These are phyloP conservation scores for Bryoerythrophyllum caledonicum DNA, from an alignment of 225 moss, liverwort and hornwort species.

Conservation along the genomic window DNA sequence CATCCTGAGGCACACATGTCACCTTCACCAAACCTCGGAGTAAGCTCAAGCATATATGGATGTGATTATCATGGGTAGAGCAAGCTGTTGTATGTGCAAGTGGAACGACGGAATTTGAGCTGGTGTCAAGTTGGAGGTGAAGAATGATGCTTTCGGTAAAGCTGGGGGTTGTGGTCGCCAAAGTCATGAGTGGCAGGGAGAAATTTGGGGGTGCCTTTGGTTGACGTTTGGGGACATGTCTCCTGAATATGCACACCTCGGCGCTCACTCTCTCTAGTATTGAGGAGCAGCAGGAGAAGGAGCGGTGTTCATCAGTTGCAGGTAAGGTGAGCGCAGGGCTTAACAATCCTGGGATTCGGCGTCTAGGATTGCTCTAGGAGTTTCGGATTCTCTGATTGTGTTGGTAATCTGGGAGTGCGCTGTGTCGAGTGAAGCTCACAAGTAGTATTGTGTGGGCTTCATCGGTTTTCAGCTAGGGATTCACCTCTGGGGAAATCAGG, in stretches of 20 bases:
- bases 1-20: too few species aligned
- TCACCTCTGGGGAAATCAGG: neutral
- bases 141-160: neutral
- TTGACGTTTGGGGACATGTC: slow-evolving; percentile 1
- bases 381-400: neutral
- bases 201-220: neutral
- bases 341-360: too few species aligned
- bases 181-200: neutral
- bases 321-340: neutral
- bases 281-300: neutral
- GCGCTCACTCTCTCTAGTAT: neutral
- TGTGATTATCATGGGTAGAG: too few species aligned
- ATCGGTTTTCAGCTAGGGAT: too few species aligned
- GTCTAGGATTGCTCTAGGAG: too few species aligned
- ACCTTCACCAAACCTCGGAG: too few species aligned
- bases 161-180: neutral
- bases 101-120: too few species aligned
- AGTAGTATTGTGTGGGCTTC: neutral
- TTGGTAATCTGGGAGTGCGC: neutral
- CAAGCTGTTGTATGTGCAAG: neutral
- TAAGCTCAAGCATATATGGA: too few species aligned
- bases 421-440: neutral
- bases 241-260: too few species aligned
- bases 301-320: neutral
- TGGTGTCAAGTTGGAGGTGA: neutral